Evolutionary conservation across 345 rosid species (phyloP), one percentile per base, ranked within the genome.

Genomic region (Noccaea bulbosa): DNA sequence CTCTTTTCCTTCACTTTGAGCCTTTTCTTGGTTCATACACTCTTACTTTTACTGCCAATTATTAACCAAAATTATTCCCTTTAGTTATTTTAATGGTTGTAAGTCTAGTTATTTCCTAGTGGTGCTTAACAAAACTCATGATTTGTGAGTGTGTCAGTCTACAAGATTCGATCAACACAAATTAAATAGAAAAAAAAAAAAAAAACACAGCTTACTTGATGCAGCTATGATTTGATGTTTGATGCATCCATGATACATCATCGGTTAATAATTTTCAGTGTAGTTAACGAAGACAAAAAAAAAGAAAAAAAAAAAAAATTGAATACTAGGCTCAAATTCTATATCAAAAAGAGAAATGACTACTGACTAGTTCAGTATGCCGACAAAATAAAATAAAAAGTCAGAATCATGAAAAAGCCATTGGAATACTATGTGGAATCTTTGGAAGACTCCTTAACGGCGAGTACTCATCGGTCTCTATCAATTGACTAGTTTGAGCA

Each of bases 31-130:
- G 44, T 65, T 56, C 61, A 22, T 27, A 45, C 24, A 15, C 64
- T 74, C 54, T 59, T 74, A 67, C 78, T 67, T 67, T 67, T 67
- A 61, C 69, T 52, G 55, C 24, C 69, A 67, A 67, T 35, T 61
- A 74, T 61, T 27, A 53, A 43, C 73, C 49, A 60, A 50, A 43
- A 20, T 34, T 67, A 43, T 67, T 67, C 63, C 16, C 30, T 52
- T 43, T 27, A 10, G 24, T 48, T 51, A 51, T 35, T 52, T 67
- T 24, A 41, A 40, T 57, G 54, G 39, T 58, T 41, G 52, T 43
- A 58, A 5, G 33, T 49, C 16, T 4, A 39, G 59, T 63, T 45
- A 57, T 66, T 15, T 71, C 49, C 6, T 45, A 46, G 71, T 57
- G 71, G 77, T 65, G 35, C 44, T 58, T 63, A 1, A 8, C 34